These are phyloP conservation scores for Exidia glandulosa DNA, from an alignment of 768 basidiomycete genomes.

Conservation along the genomic window DNA sequence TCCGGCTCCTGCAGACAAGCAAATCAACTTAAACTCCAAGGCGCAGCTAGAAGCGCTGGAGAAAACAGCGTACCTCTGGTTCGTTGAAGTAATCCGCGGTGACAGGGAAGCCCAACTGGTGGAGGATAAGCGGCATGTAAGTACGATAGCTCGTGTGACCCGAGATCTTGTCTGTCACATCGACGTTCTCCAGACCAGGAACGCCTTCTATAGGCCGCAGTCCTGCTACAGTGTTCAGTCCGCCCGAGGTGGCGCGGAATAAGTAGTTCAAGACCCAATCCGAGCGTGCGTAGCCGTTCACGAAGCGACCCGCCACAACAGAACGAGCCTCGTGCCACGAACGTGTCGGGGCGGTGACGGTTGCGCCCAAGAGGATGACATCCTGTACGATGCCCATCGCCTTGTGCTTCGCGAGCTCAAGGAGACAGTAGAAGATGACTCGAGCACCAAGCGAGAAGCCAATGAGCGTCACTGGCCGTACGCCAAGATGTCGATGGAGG, in stretches of 20 bases:
- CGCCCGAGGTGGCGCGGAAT: slow-evolving; percentile 89
- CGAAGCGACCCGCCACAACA: slow-evolving; percentile 84
- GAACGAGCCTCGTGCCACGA: slow-evolving; percentile 77
- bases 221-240: slow-evolving; percentile 87
- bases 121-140: slow-evolving; percentile 91
- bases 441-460: slow-evolving; percentile 95
- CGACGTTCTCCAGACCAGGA: slow-evolving; percentile 90
- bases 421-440: slow-evolving; percentile 92
- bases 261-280: slow-evolving; percentile 98
- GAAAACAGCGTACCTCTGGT: slow-evolving; percentile 57
- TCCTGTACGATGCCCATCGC: slow-evolving; percentile 94
- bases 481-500: slow-evolving; percentile 80
- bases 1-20: slow-evolving; percentile 50
- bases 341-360: slow-evolving; percentile 68
- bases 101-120: slow-evolving; percentile 89
- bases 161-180: slow-evolving; percentile 85
- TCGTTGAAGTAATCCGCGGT: slow-evolving; percentile 95
- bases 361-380: slow-evolving; percentile 87
- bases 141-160: slow-evolving; percentile 95
- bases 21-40: neutral
- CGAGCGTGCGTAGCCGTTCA: slow-evolving; percentile 78
- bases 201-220: slow-evolving; percentile 73
- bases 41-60: neutral
- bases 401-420: slow-evolving; percentile 80
- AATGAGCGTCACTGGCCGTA: slow-evolving; percentile 90